Evolutionary conservation across 306 rosid genomes (phyloP).

Genomic region (Cicer arietinum): DNA sequence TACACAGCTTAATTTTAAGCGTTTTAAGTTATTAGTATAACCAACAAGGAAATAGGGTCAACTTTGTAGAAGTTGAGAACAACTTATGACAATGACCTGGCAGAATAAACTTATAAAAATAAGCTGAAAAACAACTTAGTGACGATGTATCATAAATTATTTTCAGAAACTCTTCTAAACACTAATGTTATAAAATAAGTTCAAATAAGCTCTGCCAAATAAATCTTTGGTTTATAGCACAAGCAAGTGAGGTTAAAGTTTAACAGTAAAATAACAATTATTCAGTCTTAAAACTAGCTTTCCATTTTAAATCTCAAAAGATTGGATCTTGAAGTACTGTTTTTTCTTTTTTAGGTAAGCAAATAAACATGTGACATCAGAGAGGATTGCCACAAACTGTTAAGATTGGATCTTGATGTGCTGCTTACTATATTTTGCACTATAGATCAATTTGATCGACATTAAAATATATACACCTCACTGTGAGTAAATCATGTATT

Average conservation of each 20-base stretch:
- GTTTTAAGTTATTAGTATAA: background rate
- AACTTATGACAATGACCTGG: background rate
- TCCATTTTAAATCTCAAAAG: background rate
- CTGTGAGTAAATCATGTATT: background rate
- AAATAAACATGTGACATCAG: too few relatives aligned
- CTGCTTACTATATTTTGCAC: slow-evolving; percentile 24
- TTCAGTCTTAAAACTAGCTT: slow-evolving; percentile 12
- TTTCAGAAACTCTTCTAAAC: background rate
- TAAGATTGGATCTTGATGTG: background rate
- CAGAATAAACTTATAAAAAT: background rate
- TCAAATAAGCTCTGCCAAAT: background rate
- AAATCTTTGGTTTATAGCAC: background rate
- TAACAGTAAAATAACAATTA: background rate
- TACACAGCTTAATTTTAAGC: background rate
- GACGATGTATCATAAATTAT: background rate
- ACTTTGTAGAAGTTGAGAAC: background rate
- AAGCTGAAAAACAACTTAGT: background rate
- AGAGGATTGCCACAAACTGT: too few relatives aligned
- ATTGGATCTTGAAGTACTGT: background rate
- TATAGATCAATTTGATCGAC: background rate
- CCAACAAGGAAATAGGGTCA: background rate
- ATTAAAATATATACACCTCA: background rate
- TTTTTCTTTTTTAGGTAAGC: too few relatives aligned
- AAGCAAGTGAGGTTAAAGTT: slow-evolving; percentile 15
- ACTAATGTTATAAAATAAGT: background rate